phyloP scores from a whole-genome alignment of 108 stramenopile genomes.

The Cyclostephanos tholiformis region DNA sequence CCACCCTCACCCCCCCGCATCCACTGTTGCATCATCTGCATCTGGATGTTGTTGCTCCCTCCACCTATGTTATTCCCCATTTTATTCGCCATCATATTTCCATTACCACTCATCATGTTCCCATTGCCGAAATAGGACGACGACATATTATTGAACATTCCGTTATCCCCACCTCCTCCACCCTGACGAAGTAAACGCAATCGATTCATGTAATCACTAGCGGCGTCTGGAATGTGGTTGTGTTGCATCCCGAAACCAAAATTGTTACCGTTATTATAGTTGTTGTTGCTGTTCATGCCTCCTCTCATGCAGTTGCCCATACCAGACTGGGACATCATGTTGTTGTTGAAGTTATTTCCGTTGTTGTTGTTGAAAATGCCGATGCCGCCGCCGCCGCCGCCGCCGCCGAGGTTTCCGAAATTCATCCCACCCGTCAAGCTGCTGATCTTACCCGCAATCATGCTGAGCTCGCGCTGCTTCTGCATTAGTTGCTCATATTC shows the following conservation, averaged over 20 bases:
- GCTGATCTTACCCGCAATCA: slow-evolving; percentile 4
- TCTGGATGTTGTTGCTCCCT: slow-evolving; percentile 1
- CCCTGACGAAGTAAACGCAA: slow-evolving; percentile 38
- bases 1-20: slow-evolving; percentile 5
- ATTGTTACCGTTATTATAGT: slow-evolving; percentile 10
- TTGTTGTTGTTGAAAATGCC: slow-evolving; percentile 13
- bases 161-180: not conserved
- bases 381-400: not conserved
- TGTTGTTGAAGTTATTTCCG: slow-evolving; percentile 5
- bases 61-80: not conserved
- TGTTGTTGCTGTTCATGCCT: no score
- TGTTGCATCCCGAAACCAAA: not conserved
- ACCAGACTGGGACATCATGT: not conserved
- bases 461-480: slow-evolving; percentile 41
- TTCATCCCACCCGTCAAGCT: slow-evolving; percentile 13
- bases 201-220: slow-evolving; percentile 37
- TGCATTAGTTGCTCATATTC: slow-evolving; percentile 50
- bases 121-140: slow-evolving; percentile 6
- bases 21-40: not conserved
- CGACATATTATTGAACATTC: not conserved
- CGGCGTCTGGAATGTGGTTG: slow-evolving; percentile 31
- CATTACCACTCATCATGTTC: no score
- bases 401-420: slow-evolving; percentile 19
- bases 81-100: no score
- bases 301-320: not conserved